phyloP scores from a whole-genome alignment of 2,329 filamentous ascomycete genomes.

The Huntiella decipiens region DNA sequence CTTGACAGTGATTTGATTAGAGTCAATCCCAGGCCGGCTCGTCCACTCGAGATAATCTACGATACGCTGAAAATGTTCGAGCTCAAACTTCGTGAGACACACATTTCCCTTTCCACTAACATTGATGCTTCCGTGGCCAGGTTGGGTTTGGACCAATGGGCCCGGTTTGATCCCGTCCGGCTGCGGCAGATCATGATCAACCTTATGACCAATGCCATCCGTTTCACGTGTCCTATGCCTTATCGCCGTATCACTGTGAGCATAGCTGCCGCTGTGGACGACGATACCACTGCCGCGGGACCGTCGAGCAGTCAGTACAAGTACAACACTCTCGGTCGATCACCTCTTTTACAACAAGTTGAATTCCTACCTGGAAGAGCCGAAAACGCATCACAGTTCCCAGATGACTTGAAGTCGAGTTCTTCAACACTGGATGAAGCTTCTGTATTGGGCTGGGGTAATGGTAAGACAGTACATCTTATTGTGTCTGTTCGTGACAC shows the following conservation, averaged over 20 bases:
- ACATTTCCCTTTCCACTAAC: conserved; percentile 50
- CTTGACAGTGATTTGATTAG: conserved; percentile 51
- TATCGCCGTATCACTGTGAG: conserved; percentile 42
- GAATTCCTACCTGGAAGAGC: conserved; percentile 3
- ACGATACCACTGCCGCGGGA: conserved; percentile 31
- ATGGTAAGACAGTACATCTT: conserved; percentile 50
- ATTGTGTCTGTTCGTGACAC: conserved; percentile 56
- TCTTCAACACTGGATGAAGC: conserved; percentile 32
- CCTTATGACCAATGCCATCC: conserved; percentile 49
- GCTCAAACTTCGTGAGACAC: conserved; percentile 50
- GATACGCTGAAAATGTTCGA: conserved; percentile 63
- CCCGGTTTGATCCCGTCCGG: conserved; percentile 55
- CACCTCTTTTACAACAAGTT: conserved; percentile 2
- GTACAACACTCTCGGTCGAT: conserved; percentile 31
- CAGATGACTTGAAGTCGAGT: conserved; percentile 15
- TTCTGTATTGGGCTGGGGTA: conserved; percentile 33
- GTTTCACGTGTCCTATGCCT: conserved; percentile 43
- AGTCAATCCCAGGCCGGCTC: conserved; percentile 50
- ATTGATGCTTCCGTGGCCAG: conserved; percentile 49
- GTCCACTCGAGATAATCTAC: conserved; percentile 48
- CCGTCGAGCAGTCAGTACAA: conserved; percentile 45
- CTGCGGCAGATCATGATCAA: conserved; percentile 61
- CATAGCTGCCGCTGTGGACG: conserved; percentile 41
- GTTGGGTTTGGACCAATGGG: conserved; percentile 45
- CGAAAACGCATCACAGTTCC: conserved; percentile 11